Conservation (phyloP, 176 grass and related monocot species). For the Musa beccarii region DNA sequence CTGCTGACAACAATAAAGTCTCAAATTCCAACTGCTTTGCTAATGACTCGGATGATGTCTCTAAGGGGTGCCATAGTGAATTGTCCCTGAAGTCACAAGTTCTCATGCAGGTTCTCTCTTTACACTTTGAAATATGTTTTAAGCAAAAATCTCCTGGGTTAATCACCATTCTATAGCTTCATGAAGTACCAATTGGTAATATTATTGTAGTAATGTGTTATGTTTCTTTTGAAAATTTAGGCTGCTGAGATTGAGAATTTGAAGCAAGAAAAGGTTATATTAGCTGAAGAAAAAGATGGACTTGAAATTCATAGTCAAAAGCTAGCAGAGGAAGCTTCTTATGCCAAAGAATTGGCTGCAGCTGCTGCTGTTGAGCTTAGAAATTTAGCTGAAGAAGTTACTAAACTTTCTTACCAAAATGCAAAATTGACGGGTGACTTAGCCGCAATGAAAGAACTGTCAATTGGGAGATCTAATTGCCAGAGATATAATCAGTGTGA, state of each 20-base stretch:
- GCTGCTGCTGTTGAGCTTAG: conserved; percentile 87
- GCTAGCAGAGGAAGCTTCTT: conserved; percentile 77
- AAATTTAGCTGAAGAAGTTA: conserved; percentile 96
- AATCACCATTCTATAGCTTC: not conserved
- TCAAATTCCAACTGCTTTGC: conserved; percentile 17
- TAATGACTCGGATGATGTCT: not conserved
- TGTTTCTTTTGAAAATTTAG: conserved; percentile 23
- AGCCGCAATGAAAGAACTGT: conserved; percentile 39
- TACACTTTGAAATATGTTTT: not conserved
- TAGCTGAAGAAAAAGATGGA: conserved; percentile 76
- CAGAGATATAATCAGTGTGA: conserved; percentile 12
- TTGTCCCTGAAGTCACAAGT: conserved; percentile 57
- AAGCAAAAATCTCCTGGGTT: not conserved
- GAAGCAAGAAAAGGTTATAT: conserved; percentile 78
- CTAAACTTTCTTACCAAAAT: conserved; percentile 92
- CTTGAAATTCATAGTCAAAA: conserved; percentile 84
- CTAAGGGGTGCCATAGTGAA: conserved; percentile 37
- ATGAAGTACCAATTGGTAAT: not conserved
- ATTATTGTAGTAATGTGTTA: not conserved
- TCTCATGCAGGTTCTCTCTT: conserved; percentile 53
- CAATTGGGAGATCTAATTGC: conserved; percentile 14
- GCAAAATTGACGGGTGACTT: conserved; percentile 55
- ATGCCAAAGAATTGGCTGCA: conserved; percentile 95
- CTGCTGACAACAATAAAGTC: conserved; percentile 21
- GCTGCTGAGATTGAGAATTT: conserved; percentile 84